A percentile compares a stretch with the other conserved stretches of the same genome.
These are phyloP conservation scores for Prunus yedoensis DNA, from an alignment of 331 rosid genomes.

Conservation along the genomic window DNA sequence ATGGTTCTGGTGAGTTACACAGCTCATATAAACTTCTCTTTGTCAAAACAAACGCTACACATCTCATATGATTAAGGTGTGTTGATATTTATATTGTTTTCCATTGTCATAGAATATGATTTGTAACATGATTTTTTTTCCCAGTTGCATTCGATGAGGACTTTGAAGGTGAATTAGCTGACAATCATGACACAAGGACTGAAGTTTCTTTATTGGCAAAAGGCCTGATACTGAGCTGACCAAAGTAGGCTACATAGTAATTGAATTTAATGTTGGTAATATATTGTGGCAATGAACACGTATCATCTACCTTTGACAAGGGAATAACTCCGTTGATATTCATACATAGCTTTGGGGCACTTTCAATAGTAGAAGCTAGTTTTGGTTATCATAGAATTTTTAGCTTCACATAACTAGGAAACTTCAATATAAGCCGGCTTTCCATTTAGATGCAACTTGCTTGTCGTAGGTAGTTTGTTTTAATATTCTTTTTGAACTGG, in stretches of 20 bases:
- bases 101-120: constrained; percentile 13
- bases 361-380: background rate
- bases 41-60: background rate
- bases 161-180: constrained; percentile 91
- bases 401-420: background rate
- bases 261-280: constrained; percentile 10
- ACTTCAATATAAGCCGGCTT: background rate
- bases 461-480: background rate
- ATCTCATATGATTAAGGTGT: constrained; percentile 1
- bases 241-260: constrained; percentile 52
- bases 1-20: constrained; percentile 74
- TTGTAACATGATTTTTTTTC: constrained; percentile 25
- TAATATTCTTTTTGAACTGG: background rate
- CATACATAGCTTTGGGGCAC: background rate
- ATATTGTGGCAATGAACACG: background rate
- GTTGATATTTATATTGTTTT: constrained; percentile 12
- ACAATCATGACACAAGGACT: constrained; percentile 63
- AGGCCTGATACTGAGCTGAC: constrained; percentile 80
- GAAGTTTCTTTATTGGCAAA: constrained; percentile 75
- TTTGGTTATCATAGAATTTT: background rate
- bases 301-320: background rate
- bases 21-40: too few species aligned
- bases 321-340: background rate
- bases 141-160: constrained; percentile 98
- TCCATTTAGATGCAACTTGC: background rate